phyloP scores from a whole-genome alignment of 2,329 filamentous ascomycete genomes.

The Clathrospora elynae region DNA sequence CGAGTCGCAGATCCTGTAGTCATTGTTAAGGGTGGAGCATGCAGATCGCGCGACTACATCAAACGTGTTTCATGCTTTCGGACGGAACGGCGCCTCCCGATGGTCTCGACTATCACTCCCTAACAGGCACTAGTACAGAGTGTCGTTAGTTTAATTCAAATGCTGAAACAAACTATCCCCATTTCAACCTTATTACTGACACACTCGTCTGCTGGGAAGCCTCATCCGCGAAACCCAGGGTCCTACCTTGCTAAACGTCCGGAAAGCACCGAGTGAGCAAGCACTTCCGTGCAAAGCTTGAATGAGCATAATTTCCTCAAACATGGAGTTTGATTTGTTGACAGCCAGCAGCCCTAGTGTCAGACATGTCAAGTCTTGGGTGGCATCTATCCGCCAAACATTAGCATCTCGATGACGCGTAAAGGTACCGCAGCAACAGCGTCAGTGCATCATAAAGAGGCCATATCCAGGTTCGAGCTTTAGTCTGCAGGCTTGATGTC shows the following conservation, averaged over 20 bases:
- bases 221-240: slow-evolving; percentile 6
- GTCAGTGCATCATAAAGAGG: slow-evolving; percentile 5
- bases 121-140: no score
- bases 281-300: slow-evolving; percentile 20
- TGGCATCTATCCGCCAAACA: slow-evolving; percentile 1
- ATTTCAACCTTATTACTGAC: slow-evolving; percentile 3
- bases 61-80: slow-evolving; percentile 18
- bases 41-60: slow-evolving; percentile 13
- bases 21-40: slow-evolving; percentile 22
- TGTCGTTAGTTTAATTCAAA: no score
- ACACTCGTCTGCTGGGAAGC: slow-evolving; percentile 4
- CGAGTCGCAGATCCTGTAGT: slow-evolving; percentile 22
- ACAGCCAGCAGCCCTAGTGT: slow-evolving; percentile 17
- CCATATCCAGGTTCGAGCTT: background rate
- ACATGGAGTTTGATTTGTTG: slow-evolving; percentile 3
- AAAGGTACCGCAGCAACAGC: background rate
- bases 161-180: slow-evolving; percentile 9
- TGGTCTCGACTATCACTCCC: slow-evolving; percentile 1
- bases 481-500: background rate
- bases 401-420: slow-evolving; percentile 6
- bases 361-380: slow-evolving; percentile 22
- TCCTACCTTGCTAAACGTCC: background rate
- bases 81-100: slow-evolving; percentile 17
- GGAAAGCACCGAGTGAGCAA: slow-evolving; percentile 6
- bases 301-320: slow-evolving; percentile 15